A percentile compares a stretch with the other conserved stretches of the same genome.
These are phyloP conservation scores for Helianthus annuus DNA, from an alignment of 129 eudicot species.

Conservation along the genomic window HanXRQr2.0-SUNRISE NC_035448.2:111093909-111094408, in stretches of 20 bases:
- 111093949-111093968: not conserved
- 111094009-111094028: slow-evolving; percentile 27
- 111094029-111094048: not conserved
- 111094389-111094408: not conserved
- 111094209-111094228: not conserved
- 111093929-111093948: too few relatives aligned
- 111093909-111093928: not conserved
- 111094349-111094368: not conserved
- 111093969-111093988: not conserved
- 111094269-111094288: not conserved
- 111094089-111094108: slow-evolving; percentile 12
- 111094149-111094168: not conserved
- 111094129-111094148: not conserved
- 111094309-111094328: not conserved
- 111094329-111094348: not conserved
- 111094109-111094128: not conserved
- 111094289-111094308: not conserved
- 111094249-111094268: not conserved
- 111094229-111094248: not conserved
- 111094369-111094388: not conserved
- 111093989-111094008: slow-evolving; percentile 4
- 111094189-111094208: slow-evolving; percentile 3
- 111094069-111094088: slow-evolving; percentile 9
- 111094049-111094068: not conserved
- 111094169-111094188: slow-evolving; percentile 7